A percentile compares a stretch with the other conserved stretches of the same genome.
Conservation (phyloP, 73 alveolate genomes). For the Paramecium sonneborni region DNA sequence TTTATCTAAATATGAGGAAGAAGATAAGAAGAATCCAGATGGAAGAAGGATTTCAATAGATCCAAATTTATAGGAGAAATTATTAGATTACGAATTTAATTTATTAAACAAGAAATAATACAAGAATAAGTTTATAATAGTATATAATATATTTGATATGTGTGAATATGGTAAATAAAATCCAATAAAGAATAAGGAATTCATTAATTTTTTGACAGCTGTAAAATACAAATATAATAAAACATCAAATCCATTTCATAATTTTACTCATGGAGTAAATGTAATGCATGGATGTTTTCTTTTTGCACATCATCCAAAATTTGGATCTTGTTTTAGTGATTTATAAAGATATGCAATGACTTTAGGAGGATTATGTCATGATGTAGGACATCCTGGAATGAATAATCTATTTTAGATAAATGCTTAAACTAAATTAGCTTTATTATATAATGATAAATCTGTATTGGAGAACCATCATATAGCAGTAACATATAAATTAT, state of each 20-base stretch:
- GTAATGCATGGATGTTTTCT: conserved; percentile 64
- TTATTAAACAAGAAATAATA: background rate
- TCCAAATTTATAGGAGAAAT: background rate
- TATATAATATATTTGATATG: conserved; percentile 23
- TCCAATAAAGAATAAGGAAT: conserved; percentile 34
- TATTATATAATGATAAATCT: conserved; percentile 85
- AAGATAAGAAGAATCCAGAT: background rate
- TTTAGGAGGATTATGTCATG: conserved; percentile 80
- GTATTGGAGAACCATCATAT: conserved; percentile 91
- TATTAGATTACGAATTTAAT: background rate
- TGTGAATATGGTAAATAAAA: conserved; percentile 8
- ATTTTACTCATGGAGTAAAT: conserved; percentile 58
- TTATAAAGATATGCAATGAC: conserved; percentile 60
- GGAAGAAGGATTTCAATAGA: background rate
- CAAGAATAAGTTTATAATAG: background rate
- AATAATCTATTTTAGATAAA: conserved; percentile 77
- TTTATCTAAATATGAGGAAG: background rate
- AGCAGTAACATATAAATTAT: conserved; percentile 82
- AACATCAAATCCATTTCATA: conserved; percentile 57
- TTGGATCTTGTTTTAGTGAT: background rate
- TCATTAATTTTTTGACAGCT: background rate
- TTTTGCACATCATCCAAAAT: conserved; percentile 36
- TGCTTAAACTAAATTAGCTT: conserved; percentile 73
- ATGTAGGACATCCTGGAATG: conserved; percentile 83
- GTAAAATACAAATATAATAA: conserved; percentile 54